Evolutionary conservation across 371 early-diverging fungal species (phyloP).

Genomic region (Mortierella sp.): DNA sequence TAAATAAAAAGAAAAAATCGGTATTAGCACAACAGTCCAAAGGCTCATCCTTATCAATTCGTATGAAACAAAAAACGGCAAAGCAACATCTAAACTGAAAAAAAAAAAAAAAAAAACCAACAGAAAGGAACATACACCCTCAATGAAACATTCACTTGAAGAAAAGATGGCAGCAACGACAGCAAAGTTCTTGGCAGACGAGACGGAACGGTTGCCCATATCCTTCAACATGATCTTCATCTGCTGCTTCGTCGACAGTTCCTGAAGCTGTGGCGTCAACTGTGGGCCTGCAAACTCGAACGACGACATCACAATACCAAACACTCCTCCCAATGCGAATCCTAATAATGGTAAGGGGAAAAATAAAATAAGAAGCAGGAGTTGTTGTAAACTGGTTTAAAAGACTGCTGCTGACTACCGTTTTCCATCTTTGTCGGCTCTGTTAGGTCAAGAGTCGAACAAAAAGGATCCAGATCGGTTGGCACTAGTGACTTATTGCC

Average conservation of each 20-base stretch:
- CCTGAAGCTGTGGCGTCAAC: constrained; percentile 68
- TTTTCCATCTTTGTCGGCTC: too few relatives aligned
- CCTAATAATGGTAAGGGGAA: constrained; percentile 61
- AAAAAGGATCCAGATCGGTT: too few relatives aligned
- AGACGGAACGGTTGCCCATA: constrained; percentile 86
- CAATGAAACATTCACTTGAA: constrained; percentile 95
- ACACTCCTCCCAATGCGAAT: constrained; percentile 92
- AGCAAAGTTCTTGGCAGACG: constrained; percentile 96
- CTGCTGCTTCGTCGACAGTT: constrained; percentile 84
- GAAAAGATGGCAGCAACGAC: constrained; percentile 93
- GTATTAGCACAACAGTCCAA: not conserved
- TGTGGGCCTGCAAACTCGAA: constrained; percentile 83
- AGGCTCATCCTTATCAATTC: not conserved
- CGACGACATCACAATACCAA: constrained; percentile 94
- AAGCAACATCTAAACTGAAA: not conserved
- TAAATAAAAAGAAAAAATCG: not conserved
- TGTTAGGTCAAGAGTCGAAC: too few relatives aligned
- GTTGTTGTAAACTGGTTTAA: too few relatives aligned
- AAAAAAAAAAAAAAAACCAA: not conserved
- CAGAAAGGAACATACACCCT: constrained; percentile 74
- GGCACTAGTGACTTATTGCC: too few relatives aligned
- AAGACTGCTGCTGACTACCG: too few relatives aligned
- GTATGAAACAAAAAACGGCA: not conserved
- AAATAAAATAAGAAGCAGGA: not conserved
- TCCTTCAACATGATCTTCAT: constrained; percentile 87